These are phyloP conservation scores for Litchi chinensis DNA, from an alignment of 345 rosid genomes.

Conservation along the genomic window DNA sequence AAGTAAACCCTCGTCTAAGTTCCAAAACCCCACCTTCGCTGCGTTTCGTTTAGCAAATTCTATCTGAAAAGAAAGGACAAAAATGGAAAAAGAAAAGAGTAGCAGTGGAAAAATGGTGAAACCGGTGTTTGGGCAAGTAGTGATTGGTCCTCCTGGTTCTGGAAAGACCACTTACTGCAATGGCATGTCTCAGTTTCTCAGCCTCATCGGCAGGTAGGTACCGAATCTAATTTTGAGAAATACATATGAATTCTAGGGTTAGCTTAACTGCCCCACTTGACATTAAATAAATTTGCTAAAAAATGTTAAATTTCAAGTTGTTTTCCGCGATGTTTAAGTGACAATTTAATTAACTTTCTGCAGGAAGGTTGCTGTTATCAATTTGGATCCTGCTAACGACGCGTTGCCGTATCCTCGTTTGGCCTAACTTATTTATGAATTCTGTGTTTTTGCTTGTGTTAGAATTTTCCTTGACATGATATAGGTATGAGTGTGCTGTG, in stretches of 20 bases:
- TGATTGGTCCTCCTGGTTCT: conserved; percentile 94
- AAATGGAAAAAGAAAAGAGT: not conserved
- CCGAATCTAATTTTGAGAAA: too few relatives aligned
- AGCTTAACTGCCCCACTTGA: not conserved
- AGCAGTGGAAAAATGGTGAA: not conserved
- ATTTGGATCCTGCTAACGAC: conserved; percentile 96
- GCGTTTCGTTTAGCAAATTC: not conserved
- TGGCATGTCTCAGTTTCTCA: conserved; percentile 96
- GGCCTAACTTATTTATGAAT: not conserved
- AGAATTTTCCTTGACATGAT: conserved; percentile 46
- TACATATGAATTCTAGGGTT: not conserved
- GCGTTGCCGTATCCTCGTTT: conserved; percentile 76
- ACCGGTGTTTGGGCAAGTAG: conserved; percentile 94
- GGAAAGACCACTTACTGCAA: conserved; percentile 99
- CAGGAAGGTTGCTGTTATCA: conserved; percentile 91
- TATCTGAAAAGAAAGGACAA: not conserved
- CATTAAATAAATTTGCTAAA: not conserved
- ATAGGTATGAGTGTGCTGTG: conserved; percentile 80
- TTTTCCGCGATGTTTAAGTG: not conserved
- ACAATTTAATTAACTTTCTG: not conserved
- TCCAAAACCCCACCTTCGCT: not conserved
- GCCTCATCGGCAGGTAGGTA: conserved; percentile 79
- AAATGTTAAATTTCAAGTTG: not conserved
- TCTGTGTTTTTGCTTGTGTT: not conserved
- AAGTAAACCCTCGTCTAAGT: not conserved